Conservation (phyloP, 1,284 basidiomycete species). For the Ganoderma sp. region DNA sequence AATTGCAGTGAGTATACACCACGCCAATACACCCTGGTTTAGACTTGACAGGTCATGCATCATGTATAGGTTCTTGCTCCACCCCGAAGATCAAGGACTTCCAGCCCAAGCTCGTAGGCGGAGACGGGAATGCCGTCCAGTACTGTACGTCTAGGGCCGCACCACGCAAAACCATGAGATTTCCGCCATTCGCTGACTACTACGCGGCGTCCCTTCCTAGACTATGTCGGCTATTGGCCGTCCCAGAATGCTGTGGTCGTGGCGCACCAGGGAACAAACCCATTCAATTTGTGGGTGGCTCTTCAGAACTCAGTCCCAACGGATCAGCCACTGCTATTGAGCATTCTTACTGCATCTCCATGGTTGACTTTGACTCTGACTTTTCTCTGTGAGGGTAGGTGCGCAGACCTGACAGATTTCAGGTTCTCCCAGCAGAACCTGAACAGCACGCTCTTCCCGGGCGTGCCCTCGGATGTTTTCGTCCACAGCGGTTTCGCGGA, state of each 20-base stretch:
- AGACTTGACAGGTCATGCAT: not conserved
- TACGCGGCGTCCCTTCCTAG: conserved; percentile 33
- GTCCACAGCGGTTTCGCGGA: conserved; percentile 57
- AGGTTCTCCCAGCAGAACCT: conserved; percentile 32
- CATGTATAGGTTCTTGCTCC: conserved; percentile 43
- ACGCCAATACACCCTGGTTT: not conserved
- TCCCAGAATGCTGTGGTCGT: conserved; percentile 53
- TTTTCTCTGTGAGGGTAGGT: conserved; percentile 30
- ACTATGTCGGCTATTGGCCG: conserved; percentile 56
- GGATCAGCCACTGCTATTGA: too few species aligned
- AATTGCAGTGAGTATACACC: conserved; percentile 48
- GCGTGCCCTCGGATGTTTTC: conserved; percentile 45
- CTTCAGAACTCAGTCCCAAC: not conserved
- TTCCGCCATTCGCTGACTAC: not conserved
- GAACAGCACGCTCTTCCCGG: conserved; percentile 54
- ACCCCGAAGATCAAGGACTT: conserved; percentile 47
- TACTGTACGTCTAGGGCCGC: conserved; percentile 48
- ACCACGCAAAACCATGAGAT: too few species aligned
- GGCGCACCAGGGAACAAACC: conserved; percentile 58
- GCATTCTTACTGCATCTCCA: too few species aligned
- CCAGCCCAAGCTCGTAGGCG: conserved; percentile 49
- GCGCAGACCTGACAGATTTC: conserved; percentile 55
- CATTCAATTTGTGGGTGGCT: conserved; percentile 47
- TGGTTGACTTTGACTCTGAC: too few species aligned
- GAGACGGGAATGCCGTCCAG: conserved; percentile 53